Evolutionary conservation across 768 basidiomycete species (phyloP), one percentile per base, ranked within the genome.

Genomic region (Gelatoporia subvermispora): DNA sequence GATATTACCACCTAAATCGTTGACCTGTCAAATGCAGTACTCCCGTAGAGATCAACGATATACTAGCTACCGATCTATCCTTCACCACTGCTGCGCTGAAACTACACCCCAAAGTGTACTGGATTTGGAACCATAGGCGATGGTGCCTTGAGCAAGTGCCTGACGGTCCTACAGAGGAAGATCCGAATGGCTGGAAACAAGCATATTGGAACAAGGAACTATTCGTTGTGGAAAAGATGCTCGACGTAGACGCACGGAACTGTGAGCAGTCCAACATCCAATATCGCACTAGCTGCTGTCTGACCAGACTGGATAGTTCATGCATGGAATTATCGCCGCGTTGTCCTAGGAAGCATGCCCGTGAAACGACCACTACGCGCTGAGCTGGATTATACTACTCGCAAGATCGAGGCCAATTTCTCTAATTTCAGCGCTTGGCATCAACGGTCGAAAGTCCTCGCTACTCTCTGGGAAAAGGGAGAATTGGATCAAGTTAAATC

Each of bases 381-480:
- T n/a, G 96, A 98, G 62, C 68, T 99, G 22, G 75, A 72, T 0
- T 98, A 90, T 62, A 98, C 96, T 2, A 82, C 78, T 38, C 79
- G 77, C 51, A 98, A 97, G 73, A 98, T 99, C 55, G 85, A 88
- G 65, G 72, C 85, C 42, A 97, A 91, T 60, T 93, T 98, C 63
- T 95, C 92, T 28, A 98, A 99, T 64, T 98, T 96, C 64, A 95
- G 93, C 54, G 96, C 96, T 18, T 99, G 96, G 96, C 96, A 99
- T 65, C 93, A 96, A 57, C 82, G 96, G 28, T 90, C 92, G 1
- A 95, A 93, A 60, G 73, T 93, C 8, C 72, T 89, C 23, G 62
- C 74, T 0, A 74, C 73, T 3, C 60, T 94, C 16, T 92, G 89
- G 86, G 74, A 72, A 31, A 64, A 64, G 24, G 81, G 78, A 16